phyloP scores from a whole-genome alignment of 106 monocot genomes.

The Vanilla planifolia region DNA sequence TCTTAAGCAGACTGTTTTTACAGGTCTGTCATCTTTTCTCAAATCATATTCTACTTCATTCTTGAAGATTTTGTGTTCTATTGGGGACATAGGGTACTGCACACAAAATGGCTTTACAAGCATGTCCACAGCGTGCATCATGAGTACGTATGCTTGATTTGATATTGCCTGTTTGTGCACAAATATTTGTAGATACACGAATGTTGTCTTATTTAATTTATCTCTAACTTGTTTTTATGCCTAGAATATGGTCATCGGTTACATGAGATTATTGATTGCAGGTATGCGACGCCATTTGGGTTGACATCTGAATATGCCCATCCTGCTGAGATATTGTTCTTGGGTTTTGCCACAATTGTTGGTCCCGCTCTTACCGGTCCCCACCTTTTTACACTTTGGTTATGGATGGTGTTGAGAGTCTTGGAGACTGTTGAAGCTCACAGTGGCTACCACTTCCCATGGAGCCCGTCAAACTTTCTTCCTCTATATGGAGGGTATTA shows the following conservation, averaged over 20 bases:
- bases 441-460: constrained; percentile 91
- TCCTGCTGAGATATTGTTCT: constrained; percentile 86
- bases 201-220: background rate
- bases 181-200: background rate
- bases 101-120: constrained; percentile 62
- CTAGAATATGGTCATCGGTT: background rate
- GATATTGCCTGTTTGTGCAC: background rate
- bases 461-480: constrained; percentile 90
- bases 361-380: constrained; percentile 86
- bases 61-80: constrained; percentile 76
- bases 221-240: background rate
- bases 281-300: constrained; percentile 86
- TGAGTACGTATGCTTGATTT: constrained; percentile 32
- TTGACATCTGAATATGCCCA: constrained; percentile 94
- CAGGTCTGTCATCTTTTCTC: constrained; percentile 47
- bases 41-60: constrained; percentile 51
- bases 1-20: constrained; percentile 1
- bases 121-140: constrained; percentile 61
- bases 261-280: background rate
- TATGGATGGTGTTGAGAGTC: constrained; percentile 58
- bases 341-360: constrained; percentile 83
- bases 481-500: constrained; percentile 80
- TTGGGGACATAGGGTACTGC: constrained; percentile 67
- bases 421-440: constrained; percentile 66
- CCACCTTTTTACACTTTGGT: constrained; percentile 58